Conservation (phyloP, 2,329 filamentous ascomycete genomes). For the Graphilbum ipis-grandicollis region DNA sequence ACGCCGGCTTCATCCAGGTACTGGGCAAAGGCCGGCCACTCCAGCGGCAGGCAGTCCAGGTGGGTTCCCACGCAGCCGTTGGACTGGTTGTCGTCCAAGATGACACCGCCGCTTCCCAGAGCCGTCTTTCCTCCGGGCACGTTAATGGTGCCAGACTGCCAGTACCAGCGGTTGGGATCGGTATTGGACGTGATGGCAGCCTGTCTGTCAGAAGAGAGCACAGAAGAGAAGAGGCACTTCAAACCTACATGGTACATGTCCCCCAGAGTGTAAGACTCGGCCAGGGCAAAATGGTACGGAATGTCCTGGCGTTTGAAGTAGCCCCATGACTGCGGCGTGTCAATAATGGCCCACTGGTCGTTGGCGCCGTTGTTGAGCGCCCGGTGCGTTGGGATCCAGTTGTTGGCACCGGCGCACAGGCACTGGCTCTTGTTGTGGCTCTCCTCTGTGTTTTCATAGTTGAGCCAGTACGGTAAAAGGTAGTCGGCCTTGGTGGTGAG, state of each 20-base stretch:
- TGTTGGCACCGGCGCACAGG: slow-evolving; percentile 31
- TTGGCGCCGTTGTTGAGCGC: slow-evolving; percentile 31
- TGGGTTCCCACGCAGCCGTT: slow-evolving; percentile 25
- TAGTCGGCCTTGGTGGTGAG: slow-evolving; percentile 22
- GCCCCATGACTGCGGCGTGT: slow-evolving; percentile 32
- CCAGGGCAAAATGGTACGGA: slow-evolving; percentile 34
- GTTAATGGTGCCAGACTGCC: slow-evolving; percentile 26
- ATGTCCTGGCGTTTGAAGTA: slow-evolving; percentile 32
- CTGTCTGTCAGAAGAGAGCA: slow-evolving; percentile 8
- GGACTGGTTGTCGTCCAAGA: slow-evolving; percentile 29
- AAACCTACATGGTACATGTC: slow-evolving; percentile 27
- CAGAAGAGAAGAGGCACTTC: not conserved
- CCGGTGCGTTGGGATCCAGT: slow-evolving; percentile 31
- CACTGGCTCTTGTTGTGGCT: slow-evolving; percentile 28
- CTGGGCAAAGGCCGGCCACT: slow-evolving; percentile 34
- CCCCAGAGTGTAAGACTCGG: slow-evolving; percentile 34
- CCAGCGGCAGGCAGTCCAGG: slow-evolving; percentile 33
- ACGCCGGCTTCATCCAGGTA: slow-evolving; percentile 28
- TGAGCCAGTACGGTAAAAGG: slow-evolving; percentile 33
- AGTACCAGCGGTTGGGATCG: slow-evolving; percentile 26
- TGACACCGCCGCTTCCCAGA: slow-evolving; percentile 20
- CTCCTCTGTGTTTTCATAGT: slow-evolving; percentile 26
- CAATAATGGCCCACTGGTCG: slow-evolving; percentile 30
- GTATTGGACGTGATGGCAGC: slow-evolving; percentile 29
- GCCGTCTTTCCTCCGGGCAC: slow-evolving; percentile 23